Evolutionary conservation across 306 rosid species (phyloP), one percentile per base, ranked within the genome.

Genomic region (Oxytropis ochrocephala): DNA sequence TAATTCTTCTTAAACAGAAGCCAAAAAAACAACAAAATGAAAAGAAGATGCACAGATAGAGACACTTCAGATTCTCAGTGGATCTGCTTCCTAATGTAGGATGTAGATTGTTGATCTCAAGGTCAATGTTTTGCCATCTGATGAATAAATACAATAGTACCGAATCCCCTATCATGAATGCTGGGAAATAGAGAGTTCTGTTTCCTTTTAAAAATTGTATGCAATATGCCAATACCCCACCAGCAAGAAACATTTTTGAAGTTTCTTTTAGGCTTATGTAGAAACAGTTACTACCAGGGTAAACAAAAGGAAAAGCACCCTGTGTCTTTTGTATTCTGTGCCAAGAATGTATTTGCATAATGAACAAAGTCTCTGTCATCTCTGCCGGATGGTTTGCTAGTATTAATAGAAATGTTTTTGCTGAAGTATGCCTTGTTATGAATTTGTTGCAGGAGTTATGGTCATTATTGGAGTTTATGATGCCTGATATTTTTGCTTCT

Each of bases 381-480:
- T 42, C 12, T 16, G 29, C 36, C 54, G 50, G 30, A 62, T 67
- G 11, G 17, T 61, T 75, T 52, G 73, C 79, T 70, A 14, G 66
- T 38, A 48, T 11, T 61, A 4, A 44, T 38, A 50, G 19, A 29
- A 61, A 41, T 71, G 11, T 64, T 5, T 65, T 58, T 65, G 18
- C 42, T 14, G 68, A 66, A 42, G 41, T 32, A 53, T 72, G 70
- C 58, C 73, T 60, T 65, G 67, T 46, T 64, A 35, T 33, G 62
- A 21, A 51, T 68, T 65, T 85, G 59, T 77, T 81, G 74, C 95
- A 94, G 98, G 97, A 94, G 77, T 83, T 94, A 48, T 94, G 98
- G 98, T 94, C 98, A 7, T 43, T 90, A 78, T 77, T 94, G 88
- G 96, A 94, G 86, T 94, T 94, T 85, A 87, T 94, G 97, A 73